Evolutionary conservation across 306 rosid species (phyloP), one percentile per base, ranked within the genome.

Genomic region (Fragaria vesca): DNA sequence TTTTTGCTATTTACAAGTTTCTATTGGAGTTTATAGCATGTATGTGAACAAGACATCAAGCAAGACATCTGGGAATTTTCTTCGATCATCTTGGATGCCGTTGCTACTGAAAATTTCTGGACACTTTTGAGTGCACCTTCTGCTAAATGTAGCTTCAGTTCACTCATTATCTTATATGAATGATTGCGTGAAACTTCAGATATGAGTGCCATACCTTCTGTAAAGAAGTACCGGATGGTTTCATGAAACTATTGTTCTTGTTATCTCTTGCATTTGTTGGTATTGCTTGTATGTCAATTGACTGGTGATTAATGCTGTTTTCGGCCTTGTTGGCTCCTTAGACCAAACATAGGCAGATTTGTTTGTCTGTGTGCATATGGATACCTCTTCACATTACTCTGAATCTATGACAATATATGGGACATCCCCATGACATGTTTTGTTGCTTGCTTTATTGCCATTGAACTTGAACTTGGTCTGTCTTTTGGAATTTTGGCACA

Each of bases 381-480:
- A 16, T 4, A 15, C 57, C 57, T 69, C 42, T 70, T 47, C 42
- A 6, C 32, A 6, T 47, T 71, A 12, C 36, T 26, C 18, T 71
- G 60, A 58, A 21, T 24, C 24, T 18, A 57, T 26, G 66, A 71
- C 26, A 38, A 4, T 70, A 28, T 47, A 32, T 10, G 46, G 75
- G 28, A 8, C 40, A 36, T 36, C 40, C 40, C 40, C 40, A 36
- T 36, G 40, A 36, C 40, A 36, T 36, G 40, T 43, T 67, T 60
- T 26, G 46, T 66, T 36, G 26, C 52, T 69, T 69, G 42, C 18
- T 62, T 62, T 62, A 62, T 8, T 62, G 38, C 57, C 76, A 4
- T 18, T 72, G 76, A 18, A 4, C 76, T 72, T 72, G 34, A 72
- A 34, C 32, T 72, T 18, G 43, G 38, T 71, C 24, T 71, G 47